Evolutionary conservation across 2,329 filamentous ascomycete genomes (phyloP), one percentile per base, ranked within the genome.

Genomic region (Graphiopsis chlorocephala): DNA sequence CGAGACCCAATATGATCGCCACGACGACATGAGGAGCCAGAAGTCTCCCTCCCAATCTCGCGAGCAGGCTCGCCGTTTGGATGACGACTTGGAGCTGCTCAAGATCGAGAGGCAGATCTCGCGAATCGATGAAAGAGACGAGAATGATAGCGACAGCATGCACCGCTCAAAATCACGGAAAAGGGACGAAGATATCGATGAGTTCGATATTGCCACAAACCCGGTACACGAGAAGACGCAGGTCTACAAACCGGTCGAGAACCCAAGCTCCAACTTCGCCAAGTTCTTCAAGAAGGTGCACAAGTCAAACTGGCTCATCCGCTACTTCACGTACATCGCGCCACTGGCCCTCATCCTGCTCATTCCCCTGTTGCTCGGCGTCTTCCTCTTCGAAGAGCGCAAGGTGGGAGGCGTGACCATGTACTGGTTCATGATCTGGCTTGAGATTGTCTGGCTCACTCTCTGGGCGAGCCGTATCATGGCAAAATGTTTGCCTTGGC

Each of bases 401-500:
- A 86, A 85, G 14, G 85, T 90, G 2, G 92, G 92, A 0, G 92
- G 90, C 23, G 92, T 97, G 0, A 74, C 87, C 67, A 80, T 97
- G 52, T 81, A 92, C 66, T 98, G 94, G 94, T 97, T 98, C 74
- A 91, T 91, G 31, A 92, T 97, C 67, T 98, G 94, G 94, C 84
- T 97, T 20, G 91, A 97, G 77, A 92, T 97, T 48, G 84, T 97
- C 28, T 98, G 94, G 94, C 83, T 94, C 68, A 92, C 92, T 0
- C 82, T 97, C 0, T 98, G 94, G 94, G 89, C 90, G 23, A 90
- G 86, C 33, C 66, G 67, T 78, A 84, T 90, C 57, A 79, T 88
- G 15, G 85, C 88, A 8, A 90, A 90, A 76, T 82, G 81, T 61
- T 80, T 91, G 11, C 88, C 89, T 0, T 85, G 81, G 70, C 81